Evolutionary conservation across 176 grass and related monocot species (phyloP), one percentile per base, ranked within the genome.

Genomic region (Musa schizocarpa): DNA sequence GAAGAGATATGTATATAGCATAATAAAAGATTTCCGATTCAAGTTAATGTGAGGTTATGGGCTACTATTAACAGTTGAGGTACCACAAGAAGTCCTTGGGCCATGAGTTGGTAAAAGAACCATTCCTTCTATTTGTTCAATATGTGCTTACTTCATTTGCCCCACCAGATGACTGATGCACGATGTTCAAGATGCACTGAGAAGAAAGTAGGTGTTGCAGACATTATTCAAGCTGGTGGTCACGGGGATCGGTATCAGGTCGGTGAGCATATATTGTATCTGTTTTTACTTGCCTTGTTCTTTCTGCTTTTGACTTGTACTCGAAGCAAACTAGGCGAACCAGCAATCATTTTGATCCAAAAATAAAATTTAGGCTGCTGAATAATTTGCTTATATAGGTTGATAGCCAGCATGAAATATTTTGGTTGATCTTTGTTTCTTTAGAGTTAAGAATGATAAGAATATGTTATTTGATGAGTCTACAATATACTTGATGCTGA

Each of bases 241-340:
- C 95, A 89, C 82, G 91, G 86, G 62, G 91, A 99, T 84, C 88
- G 95, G 24, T 99, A 99, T 82, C 90, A 94, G 90, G 95, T 99
- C 68, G 23, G 71, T 54, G 43, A 59, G 65, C 78, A 20, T 65
- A 14, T 69, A 5, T 48, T 63, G n/a, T 21, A 9, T 63, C 9
- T 21, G n/a, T 63, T 22, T 21, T 23, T 63, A 11, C n/a, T 52
- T 50, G 7, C 43, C n/a, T 80, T 48, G 0, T 80, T 76, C 66
- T 76, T 22, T 48, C 22, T 73, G 17, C 62, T 64, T n/a, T n/a
- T 23, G 62, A 64, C 22, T 43, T 43, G 0, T 5, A 43, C 34
- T 43, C 34, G 34, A 43, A 43, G 34, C 6, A 43, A 34, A 5
- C 34, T 43, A 43, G 34, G 34, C 0, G 34, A 43, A 6, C 34